Base-by-base conservation (phyloP, 2,329 filamentous ascomycete genomes). In the Amylocarpus encephaloides region DNA sequence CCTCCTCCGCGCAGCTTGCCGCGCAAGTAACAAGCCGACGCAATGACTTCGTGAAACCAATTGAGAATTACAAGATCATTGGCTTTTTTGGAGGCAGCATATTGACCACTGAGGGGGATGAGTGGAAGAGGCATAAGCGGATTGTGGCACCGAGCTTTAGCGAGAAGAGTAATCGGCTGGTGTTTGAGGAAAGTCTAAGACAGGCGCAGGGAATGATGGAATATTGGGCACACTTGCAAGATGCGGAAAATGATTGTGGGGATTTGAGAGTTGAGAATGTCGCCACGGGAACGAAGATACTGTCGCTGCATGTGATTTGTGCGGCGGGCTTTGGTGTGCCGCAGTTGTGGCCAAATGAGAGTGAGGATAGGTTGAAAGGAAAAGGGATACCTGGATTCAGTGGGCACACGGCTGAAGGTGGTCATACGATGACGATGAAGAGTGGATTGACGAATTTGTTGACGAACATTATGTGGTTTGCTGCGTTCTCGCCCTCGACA, bases 231-330 rank as follows among this genome's bases (percentile, higher is more conserved):
- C 42, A 26, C 22, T 26, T 26, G 22, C 22, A 35, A 12, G 19
- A 43, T 6, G 51, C 36, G 2, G 33, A 34, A 1, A 56, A 58
- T 49, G 35, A 26, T 3, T 47, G 15, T 12, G 48, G 36, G 13
- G 47, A 45, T n/a, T 53, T 64, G 38, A 68, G 66, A 0, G 60
- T 78, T 1, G 53, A 58, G 32, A 67, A 74, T 48, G 67, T 73
- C 2, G 68, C 70, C 2, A 55, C 58, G 19, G 72, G 75, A 48
- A 70, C 73, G 1, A 77, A 77, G 69, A 71, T 71, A 43, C 63
- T 78, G 55, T 73, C 70, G 49, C 62, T 79, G 33, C 73, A 78
- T 61, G 71, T 79, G 38, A 79, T 79, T 55, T 76, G 73, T 58
- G 69, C 70, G 34, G 75, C 75, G 46, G 76, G 75, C 2, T 79